Percentiles rank a stretch among this genome's conserved stretches.
phyloP scores from a whole-genome alignment of 352 stramenopile species.

The Aphanomyces cochlioides region DNA sequence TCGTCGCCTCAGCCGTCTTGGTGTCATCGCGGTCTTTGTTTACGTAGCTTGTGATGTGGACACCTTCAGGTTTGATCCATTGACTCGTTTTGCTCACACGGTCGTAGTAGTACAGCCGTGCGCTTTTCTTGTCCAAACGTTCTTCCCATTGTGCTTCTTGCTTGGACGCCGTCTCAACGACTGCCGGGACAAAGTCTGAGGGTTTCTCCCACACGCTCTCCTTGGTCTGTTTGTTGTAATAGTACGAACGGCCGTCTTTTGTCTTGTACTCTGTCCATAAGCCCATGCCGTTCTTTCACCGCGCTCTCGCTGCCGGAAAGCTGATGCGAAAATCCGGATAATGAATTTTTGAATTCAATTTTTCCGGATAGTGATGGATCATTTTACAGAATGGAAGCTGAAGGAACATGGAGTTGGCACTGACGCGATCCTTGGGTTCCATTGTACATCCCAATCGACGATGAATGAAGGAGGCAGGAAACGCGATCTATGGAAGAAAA shows the following conservation, averaged over 20 bases:
- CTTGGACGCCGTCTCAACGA: constrained; percentile 15
- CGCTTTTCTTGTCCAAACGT: constrained; percentile 83
- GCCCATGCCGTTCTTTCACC: constrained; percentile 31
- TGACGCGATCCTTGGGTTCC: too few relatives aligned
- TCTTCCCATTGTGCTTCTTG: constrained; percentile 65
- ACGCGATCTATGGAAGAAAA: too few relatives aligned
- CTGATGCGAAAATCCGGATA: constrained; percentile 27
- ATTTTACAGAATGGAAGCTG: too few relatives aligned
- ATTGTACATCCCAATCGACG: too few relatives aligned
- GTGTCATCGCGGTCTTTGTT: constrained; percentile 26
- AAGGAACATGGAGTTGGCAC: too few relatives aligned
- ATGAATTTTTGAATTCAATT: background rate
- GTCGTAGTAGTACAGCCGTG: constrained; percentile 85
- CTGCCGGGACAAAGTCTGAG: constrained; percentile 52
- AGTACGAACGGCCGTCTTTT: constrained; percentile 83
- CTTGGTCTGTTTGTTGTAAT: constrained; percentile 85
- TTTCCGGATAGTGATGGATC: constrained; percentile 1
- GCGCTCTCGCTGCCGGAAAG: constrained; percentile 7
- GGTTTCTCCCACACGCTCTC: constrained; percentile 85
- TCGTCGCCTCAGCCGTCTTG: constrained; percentile 30
- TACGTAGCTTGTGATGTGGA: constrained; percentile 69
- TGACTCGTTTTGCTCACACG: constrained; percentile 73
- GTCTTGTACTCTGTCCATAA: constrained; percentile 84
- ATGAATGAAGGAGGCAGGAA: too few relatives aligned
- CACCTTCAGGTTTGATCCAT: constrained; percentile 68